A percentile compares a stretch with the other conserved stretches of the same genome.
Conservation (phyloP, 352 stramenopile genomes). For the Globisporangium spinosum region DNA sequence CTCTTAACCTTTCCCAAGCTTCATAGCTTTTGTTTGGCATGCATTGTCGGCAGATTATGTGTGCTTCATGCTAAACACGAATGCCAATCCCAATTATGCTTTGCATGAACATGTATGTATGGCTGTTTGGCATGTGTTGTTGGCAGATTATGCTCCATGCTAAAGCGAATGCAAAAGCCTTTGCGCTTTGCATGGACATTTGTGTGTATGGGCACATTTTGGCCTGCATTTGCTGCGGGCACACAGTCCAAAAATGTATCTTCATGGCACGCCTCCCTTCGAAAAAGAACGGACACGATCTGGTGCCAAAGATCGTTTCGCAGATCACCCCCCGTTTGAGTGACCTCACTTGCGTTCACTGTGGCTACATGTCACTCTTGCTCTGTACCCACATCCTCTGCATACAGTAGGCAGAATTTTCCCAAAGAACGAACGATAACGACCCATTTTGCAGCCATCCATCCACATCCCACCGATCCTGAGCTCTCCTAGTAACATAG, state of each 20-base stretch:
- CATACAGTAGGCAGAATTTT: slow-evolving; percentile 1
- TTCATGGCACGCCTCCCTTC: neutral
- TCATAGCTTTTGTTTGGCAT: too few relatives aligned
- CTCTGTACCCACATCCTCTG: slow-evolving; percentile 7
- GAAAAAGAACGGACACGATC: neutral
- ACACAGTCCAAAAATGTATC: neutral
- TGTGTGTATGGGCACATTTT: too few relatives aligned
- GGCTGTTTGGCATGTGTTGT: too few relatives aligned
- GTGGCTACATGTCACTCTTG: slow-evolving; percentile 1
- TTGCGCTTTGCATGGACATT: too few relatives aligned
- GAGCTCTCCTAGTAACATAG: too few relatives aligned
- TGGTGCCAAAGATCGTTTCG: neutral
- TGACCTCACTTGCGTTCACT: slow-evolving; percentile 4
- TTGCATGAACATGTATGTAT: too few relatives aligned
- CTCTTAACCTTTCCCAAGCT: neutral
- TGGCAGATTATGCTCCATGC: too few relatives aligned
- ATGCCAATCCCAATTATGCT: too few relatives aligned
- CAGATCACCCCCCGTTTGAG: neutral
- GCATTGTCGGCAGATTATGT: too few relatives aligned
- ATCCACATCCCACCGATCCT: too few relatives aligned
- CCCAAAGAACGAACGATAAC: slow-evolving; percentile 3
- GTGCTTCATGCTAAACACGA: too few relatives aligned
- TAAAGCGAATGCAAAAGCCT: too few relatives aligned
- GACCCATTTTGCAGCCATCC: neutral
- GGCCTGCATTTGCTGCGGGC: neutral